Evolutionary conservation across 495 filamentous ascomycete genomes (phyloP).

Genomic region (Penicillium dipodomyicola): DNA sequence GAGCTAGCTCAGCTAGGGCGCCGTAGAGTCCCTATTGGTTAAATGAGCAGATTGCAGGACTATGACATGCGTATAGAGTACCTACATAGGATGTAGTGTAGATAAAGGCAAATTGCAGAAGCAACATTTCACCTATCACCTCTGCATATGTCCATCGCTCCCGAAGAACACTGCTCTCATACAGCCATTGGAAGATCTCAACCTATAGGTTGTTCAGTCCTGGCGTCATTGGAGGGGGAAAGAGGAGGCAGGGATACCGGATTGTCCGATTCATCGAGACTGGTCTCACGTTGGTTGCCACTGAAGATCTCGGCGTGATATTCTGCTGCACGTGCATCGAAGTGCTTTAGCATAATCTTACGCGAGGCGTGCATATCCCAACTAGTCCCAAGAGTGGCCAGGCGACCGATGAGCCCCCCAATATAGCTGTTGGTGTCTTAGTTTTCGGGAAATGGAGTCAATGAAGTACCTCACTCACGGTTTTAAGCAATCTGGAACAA

Average conservation of each 20-base stretch:
- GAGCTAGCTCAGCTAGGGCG: constrained; percentile 25
- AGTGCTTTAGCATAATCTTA: constrained; percentile 24
- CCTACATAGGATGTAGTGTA: constrained; percentile 29
- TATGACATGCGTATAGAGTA: neutral
- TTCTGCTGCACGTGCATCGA: constrained; percentile 24
- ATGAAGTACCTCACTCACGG: neutral
- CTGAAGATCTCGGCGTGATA: constrained; percentile 20
- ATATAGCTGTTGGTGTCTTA: constrained; percentile 16
- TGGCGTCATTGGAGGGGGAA: neutral
- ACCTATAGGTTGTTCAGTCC: constrained; percentile 4
- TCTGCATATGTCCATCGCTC: constrained; percentile 26
- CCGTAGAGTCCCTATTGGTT: constrained; percentile 24
- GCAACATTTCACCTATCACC: constrained; percentile 27
- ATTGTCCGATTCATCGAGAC: constrained; percentile 2
- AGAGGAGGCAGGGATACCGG: constrained; percentile 14
- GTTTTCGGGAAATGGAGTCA: neutral
- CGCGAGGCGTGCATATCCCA: constrained; percentile 31
- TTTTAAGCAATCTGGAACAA: constrained; percentile 25
- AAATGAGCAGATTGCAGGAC: neutral
- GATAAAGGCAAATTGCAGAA: constrained; percentile 31
- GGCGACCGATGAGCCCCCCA: constrained; percentile 20
- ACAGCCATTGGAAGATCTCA: constrained; percentile 30
- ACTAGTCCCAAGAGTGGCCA: constrained; percentile 18
- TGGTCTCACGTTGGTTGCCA: neutral
- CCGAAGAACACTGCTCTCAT: constrained; percentile 20